These are phyloP conservation scores for Kazachstania psychrophila DNA, from an alignment of 805 yeast species.

Conservation along the genomic window DNA sequence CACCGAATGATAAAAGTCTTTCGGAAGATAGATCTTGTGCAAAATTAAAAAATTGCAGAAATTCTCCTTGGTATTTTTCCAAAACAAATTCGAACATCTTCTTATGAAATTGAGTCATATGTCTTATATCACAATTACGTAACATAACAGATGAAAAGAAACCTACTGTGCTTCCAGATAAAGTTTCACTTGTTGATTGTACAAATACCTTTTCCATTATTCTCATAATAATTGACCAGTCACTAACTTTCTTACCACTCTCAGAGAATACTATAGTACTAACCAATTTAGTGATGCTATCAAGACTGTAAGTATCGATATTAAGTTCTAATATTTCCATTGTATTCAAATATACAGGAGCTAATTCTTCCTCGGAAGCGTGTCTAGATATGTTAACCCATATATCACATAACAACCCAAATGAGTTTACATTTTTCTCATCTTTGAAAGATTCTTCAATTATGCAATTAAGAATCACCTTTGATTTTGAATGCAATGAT, in stretches of 20 bases:
- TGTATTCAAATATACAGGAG: conserved; percentile 34
- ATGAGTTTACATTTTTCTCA: conserved; percentile 8
- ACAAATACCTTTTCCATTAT: conserved; percentile 11
- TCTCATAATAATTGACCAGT: conserved; percentile 36
- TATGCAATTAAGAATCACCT: conserved; percentile 38
- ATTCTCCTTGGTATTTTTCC: conserved; percentile 34
- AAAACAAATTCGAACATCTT: conserved; percentile 35
- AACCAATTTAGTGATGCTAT: conserved; percentile 35
- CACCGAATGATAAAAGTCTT: conserved; percentile 36
- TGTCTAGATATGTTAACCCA: conserved; percentile 45
- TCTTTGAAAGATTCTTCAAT: conserved; percentile 26
- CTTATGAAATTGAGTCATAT: conserved; percentile 40
- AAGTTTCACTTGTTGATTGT: background rate
- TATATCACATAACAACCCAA: conserved; percentile 49
- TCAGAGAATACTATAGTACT: conserved; percentile 52
- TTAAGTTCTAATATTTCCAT: conserved; percentile 17
- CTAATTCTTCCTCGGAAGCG: conserved; percentile 42
- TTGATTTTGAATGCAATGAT: conserved; percentile 65
- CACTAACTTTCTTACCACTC: conserved; percentile 52
- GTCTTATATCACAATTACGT: conserved; percentile 46
- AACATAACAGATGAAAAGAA: conserved; percentile 42
- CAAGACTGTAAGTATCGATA: conserved; percentile 12
- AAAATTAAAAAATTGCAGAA: conserved; percentile 35
- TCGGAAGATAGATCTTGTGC: conserved; percentile 36
- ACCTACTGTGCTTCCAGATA: conserved; percentile 27